Conservation (phyloP, 331 rosid species). For the Pyrus hybrid region DNA sequence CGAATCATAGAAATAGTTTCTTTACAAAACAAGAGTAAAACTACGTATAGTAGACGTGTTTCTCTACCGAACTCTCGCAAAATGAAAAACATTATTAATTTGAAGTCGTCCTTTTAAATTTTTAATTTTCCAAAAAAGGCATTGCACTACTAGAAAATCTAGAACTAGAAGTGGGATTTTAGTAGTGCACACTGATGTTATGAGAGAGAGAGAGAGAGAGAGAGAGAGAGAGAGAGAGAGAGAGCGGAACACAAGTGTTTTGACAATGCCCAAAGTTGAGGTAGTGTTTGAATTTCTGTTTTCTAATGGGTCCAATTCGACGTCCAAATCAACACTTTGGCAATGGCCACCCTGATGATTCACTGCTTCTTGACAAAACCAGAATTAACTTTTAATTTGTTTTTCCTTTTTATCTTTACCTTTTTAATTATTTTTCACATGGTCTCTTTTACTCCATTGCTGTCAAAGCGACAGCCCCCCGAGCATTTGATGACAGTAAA, state of each 20-base stretch:
- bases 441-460: not conserved
- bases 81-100: rapidly evolving
- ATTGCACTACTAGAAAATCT: not conserved
- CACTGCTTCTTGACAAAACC: not conserved
- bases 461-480: not conserved
- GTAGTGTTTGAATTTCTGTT: conserved; percentile 21
- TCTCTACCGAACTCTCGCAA: too few species aligned
- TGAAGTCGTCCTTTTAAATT: too few species aligned
- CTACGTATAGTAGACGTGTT: rapidly evolving
- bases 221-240: not conserved
- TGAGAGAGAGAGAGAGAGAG: not conserved
- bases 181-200: not conserved
- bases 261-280: conserved; percentile 9
- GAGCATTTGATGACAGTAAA: not conserved
- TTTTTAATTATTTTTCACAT: not conserved
- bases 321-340: conserved; percentile 11
- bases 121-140: not conserved
- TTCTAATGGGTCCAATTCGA: conserved; percentile 18
- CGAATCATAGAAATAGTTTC: too few species aligned
- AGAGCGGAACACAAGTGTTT: not conserved
- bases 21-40: too few species aligned
- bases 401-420: not conserved
- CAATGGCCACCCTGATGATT: not conserved
- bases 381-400: not conserved
- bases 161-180: not conserved